These are phyloP conservation scores for Trichoderma gamsii DNA, from an alignment of 495 filamentous ascomycete genomes.

Conservation along the genomic window DNA sequence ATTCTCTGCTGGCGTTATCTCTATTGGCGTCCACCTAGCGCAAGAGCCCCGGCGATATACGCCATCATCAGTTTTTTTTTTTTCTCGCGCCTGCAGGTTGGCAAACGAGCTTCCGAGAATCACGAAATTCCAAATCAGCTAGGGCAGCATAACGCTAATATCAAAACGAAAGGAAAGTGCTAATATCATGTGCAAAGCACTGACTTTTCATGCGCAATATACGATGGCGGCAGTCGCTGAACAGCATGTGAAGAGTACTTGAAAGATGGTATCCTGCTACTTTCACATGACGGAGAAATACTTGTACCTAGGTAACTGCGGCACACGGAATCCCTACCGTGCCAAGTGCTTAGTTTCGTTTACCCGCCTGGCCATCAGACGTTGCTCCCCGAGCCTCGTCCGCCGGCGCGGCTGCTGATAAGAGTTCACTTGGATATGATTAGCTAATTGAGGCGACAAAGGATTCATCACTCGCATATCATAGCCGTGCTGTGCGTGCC, in stretches of 20 bases:
- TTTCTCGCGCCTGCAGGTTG: not conserved
- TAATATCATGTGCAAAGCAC: not conserved
- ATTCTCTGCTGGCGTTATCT: conserved; percentile 7
- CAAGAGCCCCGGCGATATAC: conserved; percentile 12
- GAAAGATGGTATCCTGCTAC: not conserved
- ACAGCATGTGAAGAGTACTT: not conserved
- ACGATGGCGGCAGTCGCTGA: not conserved
- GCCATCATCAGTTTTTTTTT: conserved; percentile 1
- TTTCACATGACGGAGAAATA: conserved; percentile 14
- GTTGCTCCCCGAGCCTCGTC: not conserved
- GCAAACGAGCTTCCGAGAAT: not conserved
- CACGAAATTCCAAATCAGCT: not conserved
- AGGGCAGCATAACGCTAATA: not conserved
- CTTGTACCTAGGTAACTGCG: not conserved
- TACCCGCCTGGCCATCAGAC: not conserved
- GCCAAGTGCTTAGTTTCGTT: not conserved
- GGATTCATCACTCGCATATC: not conserved
- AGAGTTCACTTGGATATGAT: not conserved
- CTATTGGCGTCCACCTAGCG: conserved; percentile 4
- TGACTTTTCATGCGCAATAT: not conserved
- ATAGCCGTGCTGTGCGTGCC: not conserved
- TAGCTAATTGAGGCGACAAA: not conserved
- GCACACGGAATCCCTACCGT: not conserved
- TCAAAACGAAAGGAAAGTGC: not conserved
- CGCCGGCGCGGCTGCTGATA: not conserved